Base-by-base conservation (phyloP, 2,329 filamentous ascomycete genomes). In the Verruconis gallopava region DNA sequence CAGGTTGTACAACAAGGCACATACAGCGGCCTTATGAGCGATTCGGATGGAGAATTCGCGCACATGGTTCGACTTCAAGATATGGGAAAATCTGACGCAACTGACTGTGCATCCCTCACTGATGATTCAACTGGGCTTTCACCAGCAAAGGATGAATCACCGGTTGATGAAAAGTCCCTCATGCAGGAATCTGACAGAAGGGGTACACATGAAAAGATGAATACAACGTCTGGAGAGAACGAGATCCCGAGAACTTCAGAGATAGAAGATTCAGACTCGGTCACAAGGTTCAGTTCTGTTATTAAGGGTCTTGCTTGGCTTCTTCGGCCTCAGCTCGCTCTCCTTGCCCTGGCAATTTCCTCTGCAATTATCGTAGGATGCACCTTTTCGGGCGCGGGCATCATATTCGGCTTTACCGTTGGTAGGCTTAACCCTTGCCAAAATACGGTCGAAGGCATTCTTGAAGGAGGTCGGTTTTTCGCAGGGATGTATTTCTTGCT, bases 341-440 rank as follows among this genome's bases (percentile, higher is more conserved):
- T 39, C 6, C 37, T 39, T n/a, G 21, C 15, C n/a, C 6, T 39
- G 12, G 37, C 37, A 19, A 39, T 39, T 15, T 25, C 21, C 18
- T 21, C 37, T 22, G 64, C 73, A 1, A 56, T 63, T 36, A 57
- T 77, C 30, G 71, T 77, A 3, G 74, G 73, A 4, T 67, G 66
- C 12, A 69, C 73, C 1, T 78, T 73, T 52, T 70, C 71, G 15
- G 72, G 65, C 1, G 67, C 70, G 37, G 74, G 71, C 14, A 58
- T 76, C 4, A 71, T 79, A 32, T 77, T 79, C 45, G 75, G 75
- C 36, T 69, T 74, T 51, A 73, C 71, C 1, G 66, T 79, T 34
- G 71, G 71, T n/a, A 65, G 58, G 30, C 58, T 79, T 28, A 75
- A 67, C 44, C 66, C 71, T 1, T 78, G 74, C 55, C 63, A 70